Percentiles rank a stretch among this genome's conserved stretches.
Conservation (phyloP, 345 rosid genomes). For the Pseudoturritis turrita region DNA sequence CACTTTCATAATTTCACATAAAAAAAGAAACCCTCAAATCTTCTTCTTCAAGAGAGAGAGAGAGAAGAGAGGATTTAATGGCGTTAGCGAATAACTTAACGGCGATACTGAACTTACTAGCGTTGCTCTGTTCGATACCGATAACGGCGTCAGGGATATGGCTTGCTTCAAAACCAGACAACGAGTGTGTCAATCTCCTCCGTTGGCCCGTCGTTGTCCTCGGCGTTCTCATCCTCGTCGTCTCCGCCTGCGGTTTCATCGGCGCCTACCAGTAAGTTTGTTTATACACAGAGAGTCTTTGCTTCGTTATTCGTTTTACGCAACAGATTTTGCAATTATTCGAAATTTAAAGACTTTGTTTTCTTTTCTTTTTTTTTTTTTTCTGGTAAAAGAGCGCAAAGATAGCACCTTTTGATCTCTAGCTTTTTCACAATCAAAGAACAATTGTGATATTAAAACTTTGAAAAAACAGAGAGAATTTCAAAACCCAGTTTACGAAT, state of each 20-base stretch:
- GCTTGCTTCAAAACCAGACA: slow-evolving; percentile 82
- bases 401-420: not conserved
- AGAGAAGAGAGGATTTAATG: slow-evolving; percentile 33
- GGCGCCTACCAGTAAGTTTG: slow-evolving; percentile 62
- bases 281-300: no score
- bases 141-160: slow-evolving; percentile 84
- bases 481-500: not conserved
- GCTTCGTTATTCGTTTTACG: no score
- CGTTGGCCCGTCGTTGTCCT: slow-evolving; percentile 88
- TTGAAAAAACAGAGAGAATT: not conserved
- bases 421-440: not conserved
- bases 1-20: not conserved
- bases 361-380: not conserved
- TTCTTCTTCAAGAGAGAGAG: not conserved
- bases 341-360: not conserved
- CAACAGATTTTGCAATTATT: no score
- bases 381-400: not conserved
- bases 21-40: not conserved
- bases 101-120: slow-evolving; percentile 74
- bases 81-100: slow-evolving; percentile 87
- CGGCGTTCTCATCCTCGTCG: slow-evolving; percentile 75
- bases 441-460: not conserved
- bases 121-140: slow-evolving; percentile 82
- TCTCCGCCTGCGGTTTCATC: slow-evolving; percentile 76
- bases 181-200: slow-evolving; percentile 63